Evolutionary conservation across 1,284 basidiomycete species (phyloP).

Genomic region (Cryptococcus sp.): DNA sequence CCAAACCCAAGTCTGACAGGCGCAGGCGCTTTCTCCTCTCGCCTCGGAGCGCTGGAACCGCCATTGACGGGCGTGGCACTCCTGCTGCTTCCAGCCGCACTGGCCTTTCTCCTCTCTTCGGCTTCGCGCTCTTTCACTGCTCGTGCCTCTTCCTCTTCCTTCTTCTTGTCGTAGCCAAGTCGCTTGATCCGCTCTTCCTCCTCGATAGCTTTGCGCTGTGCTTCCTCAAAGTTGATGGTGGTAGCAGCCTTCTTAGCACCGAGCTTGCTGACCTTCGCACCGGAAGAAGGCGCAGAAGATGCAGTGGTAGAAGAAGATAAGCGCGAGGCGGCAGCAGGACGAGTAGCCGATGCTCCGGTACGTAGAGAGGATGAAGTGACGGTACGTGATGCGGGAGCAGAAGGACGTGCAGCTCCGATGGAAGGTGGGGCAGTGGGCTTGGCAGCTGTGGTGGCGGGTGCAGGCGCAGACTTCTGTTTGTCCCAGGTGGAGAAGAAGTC

Average conservation of each 20-base stretch:
- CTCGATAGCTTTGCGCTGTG: slow-evolving; percentile 79
- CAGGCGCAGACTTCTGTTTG: slow-evolving; percentile 59
- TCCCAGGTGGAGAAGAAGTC: slow-evolving; percentile 98
- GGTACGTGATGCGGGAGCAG: slow-evolving; percentile 48
- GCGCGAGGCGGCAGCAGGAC: slow-evolving; percentile 57
- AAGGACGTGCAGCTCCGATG: slow-evolving; percentile 39
- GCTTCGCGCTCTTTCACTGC: slow-evolving; percentile 55
- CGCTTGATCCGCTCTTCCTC: slow-evolving; percentile 87
- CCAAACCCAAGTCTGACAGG: slow-evolving; percentile 75
- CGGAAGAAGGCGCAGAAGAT: slow-evolving; percentile 42
- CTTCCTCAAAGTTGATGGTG: slow-evolving; percentile 86
- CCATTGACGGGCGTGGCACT: slow-evolving; percentile 26
- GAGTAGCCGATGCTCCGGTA: slow-evolving; percentile 54
- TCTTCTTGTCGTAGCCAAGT: slow-evolving; percentile 80
- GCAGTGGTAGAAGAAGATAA: slow-evolving; percentile 47
- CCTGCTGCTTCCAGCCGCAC: slow-evolving; percentile 48
- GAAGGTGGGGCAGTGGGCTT: slow-evolving; percentile 40
- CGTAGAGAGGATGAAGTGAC: slow-evolving; percentile 56
- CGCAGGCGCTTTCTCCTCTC: slow-evolving; percentile 37
- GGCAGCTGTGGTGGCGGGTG: slow-evolving; percentile 27
- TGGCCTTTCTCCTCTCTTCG: slow-evolving; percentile 61
- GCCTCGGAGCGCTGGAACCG: slow-evolving; percentile 42
- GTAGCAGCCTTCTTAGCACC: slow-evolving; percentile 78
- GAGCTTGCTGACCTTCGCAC: slow-evolving; percentile 67
- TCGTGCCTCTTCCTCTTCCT: slow-evolving; percentile 65